These are phyloP conservation scores for Heliosperma pusillum DNA, from an alignment of 148 eudicot genomes.

Conservation along the genomic window DNA sequence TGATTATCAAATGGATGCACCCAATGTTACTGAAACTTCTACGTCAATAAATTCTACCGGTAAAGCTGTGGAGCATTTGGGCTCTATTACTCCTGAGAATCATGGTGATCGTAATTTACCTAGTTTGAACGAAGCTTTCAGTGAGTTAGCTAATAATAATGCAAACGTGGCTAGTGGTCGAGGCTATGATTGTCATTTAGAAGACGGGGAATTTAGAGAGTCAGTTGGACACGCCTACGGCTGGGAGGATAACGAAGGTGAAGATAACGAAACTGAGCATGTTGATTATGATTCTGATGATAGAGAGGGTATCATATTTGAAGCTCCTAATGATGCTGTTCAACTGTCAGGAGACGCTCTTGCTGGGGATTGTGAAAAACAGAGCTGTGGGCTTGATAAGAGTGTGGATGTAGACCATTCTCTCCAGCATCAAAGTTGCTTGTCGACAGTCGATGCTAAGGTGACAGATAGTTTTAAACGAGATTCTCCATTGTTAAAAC, in stretches of 20 bases:
- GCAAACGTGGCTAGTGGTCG: conserved; percentile 19
- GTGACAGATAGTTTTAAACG: conserved; percentile 4
- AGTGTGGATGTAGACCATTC: not conserved
- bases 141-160: conserved; percentile 12
- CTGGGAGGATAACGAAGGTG: conserved; percentile 52
- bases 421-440: conserved; percentile 8
- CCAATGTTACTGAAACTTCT: not conserved
- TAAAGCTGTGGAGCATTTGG: not conserved
- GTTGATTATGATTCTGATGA: conserved; percentile 57
- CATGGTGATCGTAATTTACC: conserved; percentile 11
- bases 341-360: conserved; percentile 33
- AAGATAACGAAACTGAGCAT: conserved; percentile 43
- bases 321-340: conserved; percentile 28
- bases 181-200: conserved; percentile 68
- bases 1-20: not conserved
- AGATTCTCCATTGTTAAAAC: conserved; percentile 17
- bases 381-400: not conserved
- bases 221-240: conserved; percentile 29
- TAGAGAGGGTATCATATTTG: conserved; percentile 34
- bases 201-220: conserved; percentile 76
- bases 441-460: conserved; percentile 12
- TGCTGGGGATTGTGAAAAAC: conserved; percentile 27
- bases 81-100: not conserved
- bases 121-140: conserved; percentile 32
- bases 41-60: not conserved